Conservation (phyloP, 805 yeast genomes). For the Schizosaccharomyces osmophilus region DNA sequence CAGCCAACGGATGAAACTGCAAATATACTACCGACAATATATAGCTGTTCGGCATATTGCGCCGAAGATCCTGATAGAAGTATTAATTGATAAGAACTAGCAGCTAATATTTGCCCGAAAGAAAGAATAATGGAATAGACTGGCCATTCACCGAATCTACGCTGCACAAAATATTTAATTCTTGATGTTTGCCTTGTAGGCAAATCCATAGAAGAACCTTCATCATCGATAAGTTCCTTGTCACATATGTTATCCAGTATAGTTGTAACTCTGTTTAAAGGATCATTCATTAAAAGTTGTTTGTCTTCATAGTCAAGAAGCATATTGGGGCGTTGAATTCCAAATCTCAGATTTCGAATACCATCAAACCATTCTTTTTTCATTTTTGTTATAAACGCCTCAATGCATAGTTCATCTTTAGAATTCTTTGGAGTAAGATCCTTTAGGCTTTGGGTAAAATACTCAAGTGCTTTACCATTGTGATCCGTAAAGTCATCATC, state of each 20-base stretch:
- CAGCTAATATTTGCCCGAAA: slow-evolving; percentile 1
- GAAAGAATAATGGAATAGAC: not conserved
- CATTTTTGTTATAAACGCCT: not conserved
- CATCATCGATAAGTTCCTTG: not conserved
- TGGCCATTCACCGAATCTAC: slow-evolving; percentile 1
- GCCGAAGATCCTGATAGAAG: not conserved
- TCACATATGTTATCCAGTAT: too few relatives aligned
- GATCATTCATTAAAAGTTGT: not conserved
- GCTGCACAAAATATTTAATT: not conserved
- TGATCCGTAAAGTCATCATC: not conserved
- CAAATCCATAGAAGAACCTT: not conserved
- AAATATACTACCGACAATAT: not conserved
- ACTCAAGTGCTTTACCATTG: not conserved
- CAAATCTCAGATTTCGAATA: not conserved
- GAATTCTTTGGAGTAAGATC: not conserved
- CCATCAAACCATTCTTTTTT: not conserved
- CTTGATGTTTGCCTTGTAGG: not conserved
- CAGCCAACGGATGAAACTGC: not conserved
- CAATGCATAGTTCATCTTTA: not conserved
- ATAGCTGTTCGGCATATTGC: not conserved
- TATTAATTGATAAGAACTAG: not conserved
- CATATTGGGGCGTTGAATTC: not conserved
- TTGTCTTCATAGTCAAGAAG: not conserved
- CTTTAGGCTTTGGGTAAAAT: not conserved
- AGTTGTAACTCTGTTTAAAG: not conserved